These are phyloP conservation scores for Nannizziopsis arthrosporioides DNA, from an alignment of 2,329 filamentous ascomycete species.

Conservation along the genomic window DNA sequence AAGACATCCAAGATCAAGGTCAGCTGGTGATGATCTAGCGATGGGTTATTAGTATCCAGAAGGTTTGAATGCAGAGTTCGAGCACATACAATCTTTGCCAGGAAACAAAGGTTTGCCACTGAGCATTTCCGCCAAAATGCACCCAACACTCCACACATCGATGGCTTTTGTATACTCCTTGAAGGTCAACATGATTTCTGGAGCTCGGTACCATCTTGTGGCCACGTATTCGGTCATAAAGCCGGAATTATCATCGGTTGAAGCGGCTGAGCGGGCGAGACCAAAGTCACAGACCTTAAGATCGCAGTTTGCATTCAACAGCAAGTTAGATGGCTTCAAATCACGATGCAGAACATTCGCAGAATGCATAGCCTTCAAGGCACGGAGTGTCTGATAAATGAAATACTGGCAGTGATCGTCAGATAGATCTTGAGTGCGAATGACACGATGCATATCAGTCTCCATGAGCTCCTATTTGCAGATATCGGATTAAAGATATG, in stretches of 20 bases:
- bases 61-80: neutral
- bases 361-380: conserved; percentile 97
- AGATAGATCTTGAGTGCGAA: conserved; percentile 93
- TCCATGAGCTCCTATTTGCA: conserved; percentile 80
- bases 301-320: conserved; percentile 97
- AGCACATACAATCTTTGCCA: conserved; percentile 81
- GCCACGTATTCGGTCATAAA: conserved; percentile 99
- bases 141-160: conserved; percentile 97
- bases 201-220: conserved; percentile 96
- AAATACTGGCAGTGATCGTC: conserved; percentile 99
- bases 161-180: conserved; percentile 99
- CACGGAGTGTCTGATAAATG: conserved; percentile 97
- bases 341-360: conserved; percentile 96
- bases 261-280: conserved; percentile 85
- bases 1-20: conserved; percentile 95
- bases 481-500: conserved; percentile 10
- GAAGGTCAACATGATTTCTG: conserved; percentile 99
- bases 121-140: conserved; percentile 96
- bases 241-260: conserved; percentile 97
- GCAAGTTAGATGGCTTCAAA: conserved; percentile 90
- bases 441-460: conserved; percentile 98
- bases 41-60: conserved; percentile 14
- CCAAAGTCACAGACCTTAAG: conserved; percentile 98
- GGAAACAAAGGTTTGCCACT: conserved; percentile 97
- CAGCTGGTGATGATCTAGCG: conserved; percentile 84